Percentiles rank a stretch among this genome's conserved stretches.
Conservation (phyloP, 2,329 filamentous ascomycete species). For the Claviceps purpurea region DNA sequence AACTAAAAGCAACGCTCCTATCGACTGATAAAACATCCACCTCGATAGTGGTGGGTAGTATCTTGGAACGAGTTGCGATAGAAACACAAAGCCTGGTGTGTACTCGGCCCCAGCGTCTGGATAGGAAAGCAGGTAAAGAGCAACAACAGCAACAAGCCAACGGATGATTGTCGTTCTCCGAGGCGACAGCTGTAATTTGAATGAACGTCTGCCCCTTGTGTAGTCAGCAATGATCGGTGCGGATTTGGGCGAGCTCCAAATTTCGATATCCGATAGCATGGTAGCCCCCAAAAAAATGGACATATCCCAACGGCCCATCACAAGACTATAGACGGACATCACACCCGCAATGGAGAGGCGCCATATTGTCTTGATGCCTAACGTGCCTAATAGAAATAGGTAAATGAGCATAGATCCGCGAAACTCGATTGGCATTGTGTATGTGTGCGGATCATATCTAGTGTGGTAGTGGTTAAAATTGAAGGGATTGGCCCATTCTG, state of each 20-base stretch:
- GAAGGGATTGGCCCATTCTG: constrained; percentile 28
- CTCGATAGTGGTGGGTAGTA: constrained; percentile 23
- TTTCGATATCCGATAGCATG: constrained; percentile 23
- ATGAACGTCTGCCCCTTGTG: neutral
- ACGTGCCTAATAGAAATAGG: constrained; percentile 25
- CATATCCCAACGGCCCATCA: constrained; percentile 26
- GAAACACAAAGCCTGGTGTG: constrained; percentile 22
- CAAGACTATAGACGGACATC: constrained; percentile 21
- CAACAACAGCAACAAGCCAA: constrained; percentile 17
- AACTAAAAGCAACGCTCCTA: constrained; percentile 24
- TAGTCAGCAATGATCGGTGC: neutral
- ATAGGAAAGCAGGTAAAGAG: constrained; percentile 26
- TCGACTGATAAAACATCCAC: constrained; percentile 27
- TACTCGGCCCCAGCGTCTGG: constrained; percentile 24
- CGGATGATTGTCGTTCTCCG: constrained; percentile 6
- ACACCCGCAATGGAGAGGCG: constrained; percentile 16
- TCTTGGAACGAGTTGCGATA: constrained; percentile 20
- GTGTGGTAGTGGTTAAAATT: constrained; percentile 25
- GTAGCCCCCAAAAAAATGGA: constrained; percentile 24
- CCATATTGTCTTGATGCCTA: constrained; percentile 22
- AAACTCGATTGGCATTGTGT: constrained; percentile 28
- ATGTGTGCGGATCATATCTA: constrained; percentile 28
- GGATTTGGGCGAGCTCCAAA: constrained; percentile 7
- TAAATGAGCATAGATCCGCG: constrained; percentile 28
- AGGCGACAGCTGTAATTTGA: neutral